These are phyloP conservation scores for Nakataea oryzae DNA, from an alignment of 2,329 filamentous ascomycete genomes.

Conservation along the genomic window DNA sequence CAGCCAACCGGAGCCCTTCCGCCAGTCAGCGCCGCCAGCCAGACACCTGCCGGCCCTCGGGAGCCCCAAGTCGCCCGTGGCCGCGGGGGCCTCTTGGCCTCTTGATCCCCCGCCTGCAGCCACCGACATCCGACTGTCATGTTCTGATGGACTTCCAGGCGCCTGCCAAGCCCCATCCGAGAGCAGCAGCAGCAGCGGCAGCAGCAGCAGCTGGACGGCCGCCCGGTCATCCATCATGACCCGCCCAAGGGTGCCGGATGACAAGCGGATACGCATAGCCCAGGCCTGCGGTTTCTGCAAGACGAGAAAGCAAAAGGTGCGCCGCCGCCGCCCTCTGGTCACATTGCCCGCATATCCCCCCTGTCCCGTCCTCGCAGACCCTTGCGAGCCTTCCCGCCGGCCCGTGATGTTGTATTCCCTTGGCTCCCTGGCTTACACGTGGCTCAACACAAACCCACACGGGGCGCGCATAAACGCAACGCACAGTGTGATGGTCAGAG, in stretches of 20 bases:
- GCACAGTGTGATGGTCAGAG: slow-evolving; percentile 1
- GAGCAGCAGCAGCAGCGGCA: background rate
- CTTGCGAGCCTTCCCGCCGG: background rate
- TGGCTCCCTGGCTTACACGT: background rate
- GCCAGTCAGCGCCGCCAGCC: background rate
- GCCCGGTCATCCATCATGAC: slow-evolving; percentile 25
- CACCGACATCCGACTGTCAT: background rate
- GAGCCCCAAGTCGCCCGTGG: background rate
- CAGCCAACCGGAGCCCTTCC: background rate
- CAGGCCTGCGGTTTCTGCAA: slow-evolving; percentile 57
- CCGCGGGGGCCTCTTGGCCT: background rate
- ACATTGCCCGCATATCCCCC: background rate
- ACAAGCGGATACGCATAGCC: slow-evolving; percentile 52
- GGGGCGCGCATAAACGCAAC: background rate
- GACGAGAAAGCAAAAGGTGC: slow-evolving; percentile 53
- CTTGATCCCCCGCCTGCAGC: background rate
- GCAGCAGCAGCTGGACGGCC: background rate
- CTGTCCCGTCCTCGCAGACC: background rate
- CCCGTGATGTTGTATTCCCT: background rate
- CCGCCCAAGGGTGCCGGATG: slow-evolving; percentile 42
- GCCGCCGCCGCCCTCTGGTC: too few relatives aligned
- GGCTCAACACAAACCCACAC: background rate
- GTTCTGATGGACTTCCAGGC: background rate
- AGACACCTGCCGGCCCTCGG: background rate
- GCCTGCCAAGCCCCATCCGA: background rate